Percentiles rank a stretch among this genome's conserved stretches.
Evolutionary conservation across 352 stramenopile genomes (phyloP).

Genomic region (Phytophthora pluvialis): DNA sequence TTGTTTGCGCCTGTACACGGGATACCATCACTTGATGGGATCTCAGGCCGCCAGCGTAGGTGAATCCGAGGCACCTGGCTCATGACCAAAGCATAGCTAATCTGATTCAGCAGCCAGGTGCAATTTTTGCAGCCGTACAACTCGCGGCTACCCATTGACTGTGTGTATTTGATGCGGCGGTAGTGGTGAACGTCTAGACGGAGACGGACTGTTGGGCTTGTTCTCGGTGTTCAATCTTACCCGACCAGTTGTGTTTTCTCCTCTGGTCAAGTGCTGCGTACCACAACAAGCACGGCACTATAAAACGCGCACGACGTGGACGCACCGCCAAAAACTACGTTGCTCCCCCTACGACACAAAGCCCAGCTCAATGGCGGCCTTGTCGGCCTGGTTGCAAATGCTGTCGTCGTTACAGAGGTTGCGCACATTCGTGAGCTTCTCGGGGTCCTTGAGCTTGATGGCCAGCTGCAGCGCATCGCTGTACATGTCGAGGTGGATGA

Average conservation of each 20-base stretch:
- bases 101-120: too few species aligned
- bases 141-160: too few species aligned
- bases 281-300: slow-evolving; percentile 27
- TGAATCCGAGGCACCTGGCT: too few species aligned
- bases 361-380: slow-evolving; percentile 79
- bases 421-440: slow-evolving; percentile 87
- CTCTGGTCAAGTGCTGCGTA: neutral
- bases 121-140: too few species aligned
- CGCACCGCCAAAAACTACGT: neutral
- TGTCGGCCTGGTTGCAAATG: slow-evolving; percentile 82
- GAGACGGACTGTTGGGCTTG: too few species aligned
- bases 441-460: slow-evolving; percentile 86
- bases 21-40: too few species aligned
- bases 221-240: slow-evolving; percentile 4
- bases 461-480: slow-evolving; percentile 79
- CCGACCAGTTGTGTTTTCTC: too few species aligned
- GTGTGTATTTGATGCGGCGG: too few species aligned
- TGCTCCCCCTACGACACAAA: slow-evolving; percentile 65
- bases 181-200: too few species aligned
- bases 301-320: slow-evolving; percentile 15
- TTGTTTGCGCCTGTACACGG: too few species aligned
- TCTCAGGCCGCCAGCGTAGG: too few species aligned
- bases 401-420: slow-evolving; percentile 78
- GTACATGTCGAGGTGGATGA: slow-evolving; percentile 88
- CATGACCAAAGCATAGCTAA: too few species aligned